Base-by-base conservation (phyloP, 164 flowering plant genomes). In the Saururus chinensis region DNA sequence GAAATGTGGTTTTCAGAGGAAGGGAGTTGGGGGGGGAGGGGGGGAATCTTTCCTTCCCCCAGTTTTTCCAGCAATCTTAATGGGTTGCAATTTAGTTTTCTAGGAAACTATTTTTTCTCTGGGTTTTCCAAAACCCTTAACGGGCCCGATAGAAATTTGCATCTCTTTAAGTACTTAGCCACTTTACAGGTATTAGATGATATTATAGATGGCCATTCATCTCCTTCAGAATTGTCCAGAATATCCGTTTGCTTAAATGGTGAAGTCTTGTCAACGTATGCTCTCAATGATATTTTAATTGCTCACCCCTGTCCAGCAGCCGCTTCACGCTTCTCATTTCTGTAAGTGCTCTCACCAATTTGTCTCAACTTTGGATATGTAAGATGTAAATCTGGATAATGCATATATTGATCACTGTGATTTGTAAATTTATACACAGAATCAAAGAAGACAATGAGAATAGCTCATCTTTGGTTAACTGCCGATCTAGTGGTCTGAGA, bases 281-380 rank as follows among this genome's bases (percentile, higher is more conserved):
- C 96, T 65, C 88, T 90, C 41, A 93, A 90, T 71, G 99, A 93
- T 67, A 59, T 90, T 64, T 70, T 93, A 53, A 71, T 88, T 66
- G 87, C 96, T 23, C 89, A 90, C 65, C 91, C 95, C 21, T 85
- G 91, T 75, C 99, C 99, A 41, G 95, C 97, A 10, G 49, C 89
- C 41, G 79, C 82, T 64, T 93, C 99, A 65, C 74, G 89, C 63
- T 87, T 90, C 74, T 93, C 99, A 63, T 86, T 85, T 76, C 80
- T 67, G 97, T 88, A 67, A 78, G 81, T 1, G 11, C n/a, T 52
- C 37, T 30, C 37, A 30, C 37, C 37, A 30, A 6, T 30, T 30
- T 2, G 37, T 10, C 12, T 42, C 12, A 1, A 42, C 49, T 42
- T 42, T 42, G n/a, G n/a, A n/a, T n/a, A n/a, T n/a, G n/a, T n/a